Evolutionary conservation across 2,329 filamentous ascomycete genomes (phyloP), one percentile per base, ranked within the genome.

Genomic region (Aspergillus ochraceoroseus): DNA sequence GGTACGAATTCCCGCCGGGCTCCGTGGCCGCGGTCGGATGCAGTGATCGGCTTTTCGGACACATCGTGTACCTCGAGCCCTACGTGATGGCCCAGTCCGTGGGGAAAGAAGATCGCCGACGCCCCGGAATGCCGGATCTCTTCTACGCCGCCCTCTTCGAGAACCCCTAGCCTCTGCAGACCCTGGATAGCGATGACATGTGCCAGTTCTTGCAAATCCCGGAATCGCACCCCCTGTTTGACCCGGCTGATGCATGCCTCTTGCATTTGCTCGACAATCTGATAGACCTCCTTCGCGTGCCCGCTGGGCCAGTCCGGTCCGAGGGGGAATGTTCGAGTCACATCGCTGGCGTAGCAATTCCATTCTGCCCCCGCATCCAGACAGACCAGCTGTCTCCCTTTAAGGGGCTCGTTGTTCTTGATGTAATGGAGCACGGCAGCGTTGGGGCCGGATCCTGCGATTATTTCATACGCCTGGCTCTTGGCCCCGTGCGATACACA

Each of bases 351-450:
- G 55, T 89, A 88, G 64, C 80, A 83, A 39, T 76, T 63, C 74
- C 78, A 86, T 64, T 88, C 85, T 19, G 76, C 82, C 14, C 87
- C 90, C 2, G 87, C 89, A 58, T 96, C 90, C 13, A 95, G 69
- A 42, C 95, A 75, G 37, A 95, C 67, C 54, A 94, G 83, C 39
- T 86, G 77, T 67, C 90, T 88, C 29, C 79, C 79, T 1, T 68
- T 66, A 23, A 90, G 68, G 0, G 80, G 73, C 56, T 82, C 74
- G 50, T 88, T 73, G 62, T 94, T 94, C 57, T 83, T 78, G 15
- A 87, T 79, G 55, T 95, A 95, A 67, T 95, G 90, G 22, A 95
- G 74, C 1, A 87, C 92, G 4, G 88, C 86, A 0, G 85, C 89
- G 11, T 85, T 82, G 4, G 80, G 75, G 7, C 90, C 90, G 22